Base-by-base conservation (phyloP, 2,329 filamentous ascomycete species). In the Fusarium circinatum region DNA sequence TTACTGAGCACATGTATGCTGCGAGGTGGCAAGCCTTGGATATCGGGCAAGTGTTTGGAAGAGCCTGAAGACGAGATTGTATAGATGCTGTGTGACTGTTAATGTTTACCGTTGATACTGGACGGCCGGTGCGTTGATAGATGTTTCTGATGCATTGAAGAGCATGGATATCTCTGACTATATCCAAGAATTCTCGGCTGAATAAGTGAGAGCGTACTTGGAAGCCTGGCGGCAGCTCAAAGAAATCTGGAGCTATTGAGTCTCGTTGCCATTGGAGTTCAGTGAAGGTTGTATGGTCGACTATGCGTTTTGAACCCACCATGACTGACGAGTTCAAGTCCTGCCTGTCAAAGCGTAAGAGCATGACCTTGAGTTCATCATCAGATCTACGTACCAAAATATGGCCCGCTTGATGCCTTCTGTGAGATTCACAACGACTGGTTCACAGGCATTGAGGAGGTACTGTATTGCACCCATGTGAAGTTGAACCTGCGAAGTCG, bases 351-450 rank as follows among this genome's bases (percentile, higher is more conserved):
- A 10, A 22, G 3, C 14, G 28, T 51, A 30, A 69, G 26, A 66
- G 26, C 0, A 3, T 36, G 7, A 5, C 5, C 6, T 42, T 24
- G 14, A 15, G 22, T 4, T 17, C 10, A n/a, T 17, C 10, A n/a
- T 15, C 0, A 14, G 0, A 17, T 1, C 0, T 8, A 30, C 14
- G 5, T 17, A 49, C 45, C 45, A 85, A 65, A 85, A 85, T 36
- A 85, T 84, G 0, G 84, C 84, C 5, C 84, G 82, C 68, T 86
- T 86, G 10, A 86, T 85, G 1, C 81, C 81, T 15, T 75, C 78
- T 4, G 76, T 84, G 0, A 86, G 62, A 63, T 75, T 65, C 0
- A 83, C 56, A 2, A 79, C 76, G 7, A 76, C 42, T 11, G 52
- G 76, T 62, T 72, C 73, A 64, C 82, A 83, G 0, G 82, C 48